Evolutionary conservation across 345 rosid genomes (phyloP).

Genomic region (Camelina neglecta): DNA sequence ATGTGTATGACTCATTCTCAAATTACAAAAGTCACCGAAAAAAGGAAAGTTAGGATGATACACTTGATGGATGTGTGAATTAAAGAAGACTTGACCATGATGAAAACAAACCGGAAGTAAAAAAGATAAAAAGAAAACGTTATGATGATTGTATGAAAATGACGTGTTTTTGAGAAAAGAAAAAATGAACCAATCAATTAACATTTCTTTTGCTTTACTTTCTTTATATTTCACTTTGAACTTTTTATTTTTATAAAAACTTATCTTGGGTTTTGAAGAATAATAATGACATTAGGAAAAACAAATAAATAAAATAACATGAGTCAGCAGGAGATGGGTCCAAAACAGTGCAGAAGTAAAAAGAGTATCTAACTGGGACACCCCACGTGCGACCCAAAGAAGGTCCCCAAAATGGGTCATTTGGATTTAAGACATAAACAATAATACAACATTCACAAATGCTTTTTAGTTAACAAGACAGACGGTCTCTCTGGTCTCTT

Average conservation of each 20-base stretch:
- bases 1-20: not conserved
- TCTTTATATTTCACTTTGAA: constrained; percentile 25
- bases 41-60: not conserved
- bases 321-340: constrained; percentile 28
- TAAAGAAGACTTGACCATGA: constrained; percentile 23
- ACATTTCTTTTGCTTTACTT: constrained; percentile 29
- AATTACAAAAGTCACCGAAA: not conserved
- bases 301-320: not conserved
- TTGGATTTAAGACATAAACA: constrained; percentile 30
- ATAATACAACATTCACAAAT: constrained; percentile 30
- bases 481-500: not conserved
- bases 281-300: not conserved
- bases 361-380: constrained; percentile 28
- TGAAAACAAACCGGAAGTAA: not conserved
- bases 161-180: not conserved
- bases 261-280: constrained; percentile 23
- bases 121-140: constrained; percentile 18
- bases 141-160: constrained; percentile 37
- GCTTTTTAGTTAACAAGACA: constrained; percentile 24
- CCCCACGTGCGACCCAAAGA: constrained; percentile 45
- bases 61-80: constrained; percentile 1
- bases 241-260: not conserved
- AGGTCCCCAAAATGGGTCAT: constrained; percentile 32
- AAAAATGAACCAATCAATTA: constrained; percentile 14
- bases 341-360: constrained; percentile 33